These are phyloP conservation scores for Hippophae tibetana DNA, from an alignment of 306 rosid species.

Conservation along the genomic window DNA sequence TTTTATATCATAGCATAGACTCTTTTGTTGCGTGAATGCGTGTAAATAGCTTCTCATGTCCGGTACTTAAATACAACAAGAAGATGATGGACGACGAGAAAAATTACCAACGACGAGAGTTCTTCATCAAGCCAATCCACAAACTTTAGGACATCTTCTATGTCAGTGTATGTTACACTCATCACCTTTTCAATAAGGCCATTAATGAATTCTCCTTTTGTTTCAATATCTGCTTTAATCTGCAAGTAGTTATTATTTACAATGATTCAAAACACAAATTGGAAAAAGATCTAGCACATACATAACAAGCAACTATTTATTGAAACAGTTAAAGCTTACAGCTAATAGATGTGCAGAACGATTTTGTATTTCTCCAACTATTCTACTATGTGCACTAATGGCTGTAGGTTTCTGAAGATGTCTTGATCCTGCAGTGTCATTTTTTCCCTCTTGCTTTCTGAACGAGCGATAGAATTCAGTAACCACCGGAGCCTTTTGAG, in stretches of 20 bases:
- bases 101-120: conserved; percentile 67
- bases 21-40: not conserved
- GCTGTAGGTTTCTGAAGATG: conserved; percentile 37
- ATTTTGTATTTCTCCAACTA: conserved; percentile 90
- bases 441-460: conserved; percentile 51
- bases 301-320: conserved; percentile 9
- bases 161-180: conserved; percentile 50
- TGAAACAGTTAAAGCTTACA: conserved; percentile 39
- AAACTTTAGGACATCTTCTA: conserved; percentile 77
- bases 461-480: conserved; percentile 44
- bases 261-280: conserved; percentile 8
- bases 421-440: conserved; percentile 26
- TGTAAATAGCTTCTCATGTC: not conserved
- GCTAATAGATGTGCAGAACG: conserved; percentile 92
- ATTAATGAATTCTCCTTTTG: conserved; percentile 81
- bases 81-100: not conserved
- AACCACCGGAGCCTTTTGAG: conserved; percentile 44
- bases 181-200: conserved; percentile 65
- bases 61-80: too few relatives aligned
- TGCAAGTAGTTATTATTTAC: conserved; percentile 27
- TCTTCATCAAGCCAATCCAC: conserved; percentile 86
- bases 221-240: conserved; percentile 83
- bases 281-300: conserved; percentile 11
- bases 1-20: not conserved
- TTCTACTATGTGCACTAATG: conserved; percentile 65